phyloP scores from a whole-genome alignment of 78 protist genomes.

The Chrysochromulina parva region DNA sequence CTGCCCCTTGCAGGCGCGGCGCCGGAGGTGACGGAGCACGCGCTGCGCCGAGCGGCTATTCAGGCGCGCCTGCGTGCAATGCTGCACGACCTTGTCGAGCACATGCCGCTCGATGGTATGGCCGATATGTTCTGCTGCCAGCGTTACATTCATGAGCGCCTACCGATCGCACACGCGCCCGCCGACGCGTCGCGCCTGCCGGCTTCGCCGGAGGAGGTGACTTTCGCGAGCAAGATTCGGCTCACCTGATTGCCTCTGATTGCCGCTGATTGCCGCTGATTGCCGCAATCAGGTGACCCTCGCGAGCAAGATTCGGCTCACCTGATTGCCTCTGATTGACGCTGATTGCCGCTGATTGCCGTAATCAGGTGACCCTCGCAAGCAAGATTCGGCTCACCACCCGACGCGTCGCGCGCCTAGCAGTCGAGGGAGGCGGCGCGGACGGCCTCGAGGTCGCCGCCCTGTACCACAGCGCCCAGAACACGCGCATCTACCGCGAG shows the following conservation, averaged over 20 bases:
- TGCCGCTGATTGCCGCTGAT: too few species aligned
- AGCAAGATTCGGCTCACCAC: too few species aligned
- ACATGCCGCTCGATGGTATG: background rate
- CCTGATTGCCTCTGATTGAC: too few species aligned
- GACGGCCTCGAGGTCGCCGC: background rate
- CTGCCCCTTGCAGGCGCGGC: too few species aligned
- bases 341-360: too few species aligned
- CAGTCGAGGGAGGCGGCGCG: conserved; percentile 35
- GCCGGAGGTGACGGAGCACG: too few species aligned
- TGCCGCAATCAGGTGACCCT: background rate
- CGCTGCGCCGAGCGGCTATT: too few species aligned
- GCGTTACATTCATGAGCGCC: background rate
- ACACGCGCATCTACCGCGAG: conserved; percentile 48
- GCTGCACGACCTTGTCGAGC: background rate
- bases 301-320: background rate
- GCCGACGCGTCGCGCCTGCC: conserved; percentile 24
- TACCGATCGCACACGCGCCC: background rate
- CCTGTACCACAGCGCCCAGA: conserved; percentile 48
- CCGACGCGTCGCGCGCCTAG: background rate
- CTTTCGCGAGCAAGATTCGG: background rate
- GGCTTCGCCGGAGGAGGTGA: conserved; percentile 35
- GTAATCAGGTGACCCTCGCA: background rate
- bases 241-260: too few species aligned
- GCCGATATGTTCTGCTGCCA: background rate
- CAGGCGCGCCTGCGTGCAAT: background rate